These are phyloP conservation scores for Suillus americanus DNA, from an alignment of 768 basidiomycete genomes.

Conservation along the genomic window DNA sequence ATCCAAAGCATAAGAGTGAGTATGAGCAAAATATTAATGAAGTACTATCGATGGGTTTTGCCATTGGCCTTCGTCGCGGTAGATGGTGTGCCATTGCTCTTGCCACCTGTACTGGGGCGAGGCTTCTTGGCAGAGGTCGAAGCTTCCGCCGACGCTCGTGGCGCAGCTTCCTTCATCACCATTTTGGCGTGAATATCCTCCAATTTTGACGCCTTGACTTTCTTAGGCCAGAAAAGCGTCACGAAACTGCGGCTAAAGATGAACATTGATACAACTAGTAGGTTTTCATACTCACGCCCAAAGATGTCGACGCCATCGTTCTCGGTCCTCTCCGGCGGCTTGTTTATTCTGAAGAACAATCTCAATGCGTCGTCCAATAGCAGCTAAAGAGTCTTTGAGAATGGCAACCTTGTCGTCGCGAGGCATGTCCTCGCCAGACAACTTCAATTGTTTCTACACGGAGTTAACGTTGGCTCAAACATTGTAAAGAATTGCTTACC, in stretches of 20 bases:
- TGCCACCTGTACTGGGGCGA: conserved; percentile 46
- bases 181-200: conserved; percentile 97
- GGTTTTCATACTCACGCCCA: conserved; percentile 75
- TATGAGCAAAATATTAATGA: conserved; percentile 1
- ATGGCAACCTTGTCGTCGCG: conserved; percentile 96
- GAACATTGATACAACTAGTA: conserved; percentile 3
- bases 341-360: conserved; percentile 73
- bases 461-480: conserved; percentile 7
- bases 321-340: conserved; percentile 76
- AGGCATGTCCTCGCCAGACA: conserved; percentile 89
- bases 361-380: conserved; percentile 92
- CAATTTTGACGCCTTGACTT: conserved; percentile 89
- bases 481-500: conserved; percentile 43
- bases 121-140: conserved; percentile 56
- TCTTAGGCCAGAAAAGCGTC: conserved; percentile 96
- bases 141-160: conserved; percentile 49
- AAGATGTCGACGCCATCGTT: conserved; percentile 90
- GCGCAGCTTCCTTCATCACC: conserved; percentile 82
- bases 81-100: conserved; percentile 54
- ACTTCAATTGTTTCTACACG: conserved; percentile 87
- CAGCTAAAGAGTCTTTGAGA: conserved; percentile 91
- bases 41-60: conserved; percentile 56
- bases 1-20: conserved; percentile 15
- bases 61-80: conserved; percentile 55
- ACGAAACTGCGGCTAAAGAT: conserved; percentile 63